These are phyloP conservation scores for Cucurbita pepo DNA, from an alignment of 306 rosid genomes.

Conservation along the genomic window DNA sequence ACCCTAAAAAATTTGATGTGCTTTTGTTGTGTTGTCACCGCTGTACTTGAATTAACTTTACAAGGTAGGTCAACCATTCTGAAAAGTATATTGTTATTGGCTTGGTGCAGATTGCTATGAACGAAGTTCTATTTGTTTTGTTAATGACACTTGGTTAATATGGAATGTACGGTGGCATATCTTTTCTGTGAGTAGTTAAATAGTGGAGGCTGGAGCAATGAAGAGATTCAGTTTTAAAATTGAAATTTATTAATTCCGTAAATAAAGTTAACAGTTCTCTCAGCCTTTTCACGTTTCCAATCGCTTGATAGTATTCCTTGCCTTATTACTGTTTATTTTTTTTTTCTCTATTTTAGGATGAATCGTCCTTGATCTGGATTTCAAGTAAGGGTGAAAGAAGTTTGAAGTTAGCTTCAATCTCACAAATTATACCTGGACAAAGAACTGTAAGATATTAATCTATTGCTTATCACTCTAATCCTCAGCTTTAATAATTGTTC, in stretches of 20 bases:
- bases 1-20: background rate
- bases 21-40: background rate
- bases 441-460: conserved; percentile 70
- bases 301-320: conserved; percentile 7
- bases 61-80: background rate
- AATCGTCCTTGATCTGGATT: conserved; percentile 74
- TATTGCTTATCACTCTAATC: conserved; percentile 1
- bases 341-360: conserved; percentile 42
- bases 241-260: background rate
- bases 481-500: background rate
- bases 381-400: conserved; percentile 68
- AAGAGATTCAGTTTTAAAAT: background rate
- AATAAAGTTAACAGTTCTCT: background rate
- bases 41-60: background rate
- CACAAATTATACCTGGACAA: conserved; percentile 87
- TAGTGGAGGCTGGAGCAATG: background rate
- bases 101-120: background rate
- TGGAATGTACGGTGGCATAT: background rate
- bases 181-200: background rate
- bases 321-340: conserved; percentile 4
- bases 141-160: background rate
- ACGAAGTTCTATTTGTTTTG: background rate
- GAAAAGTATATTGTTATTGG: background rate
- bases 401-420: conserved; percentile 74
- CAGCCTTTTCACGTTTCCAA: background rate